Evolutionary conservation across 1,284 basidiomycete species (phyloP).

Genomic region (Rhodotorula glutinis): DNA sequence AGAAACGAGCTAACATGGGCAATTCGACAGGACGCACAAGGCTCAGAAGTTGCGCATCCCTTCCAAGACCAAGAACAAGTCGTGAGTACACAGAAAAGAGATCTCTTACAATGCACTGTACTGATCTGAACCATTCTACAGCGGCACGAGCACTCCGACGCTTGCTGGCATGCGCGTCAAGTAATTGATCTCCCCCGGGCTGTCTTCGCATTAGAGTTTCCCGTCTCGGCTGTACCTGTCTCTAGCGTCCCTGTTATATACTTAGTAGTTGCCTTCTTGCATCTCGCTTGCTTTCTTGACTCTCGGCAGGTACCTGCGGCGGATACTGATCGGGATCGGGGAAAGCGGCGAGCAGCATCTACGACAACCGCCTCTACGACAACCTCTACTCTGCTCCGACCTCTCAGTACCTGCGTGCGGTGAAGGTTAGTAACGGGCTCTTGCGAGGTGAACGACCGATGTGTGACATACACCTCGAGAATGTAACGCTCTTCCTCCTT

Average conservation of each 20-base stretch:
- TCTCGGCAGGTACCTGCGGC: no score
- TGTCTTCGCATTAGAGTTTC: background rate
- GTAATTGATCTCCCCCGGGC: background rate
- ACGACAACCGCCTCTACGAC: background rate
- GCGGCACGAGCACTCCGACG: background rate
- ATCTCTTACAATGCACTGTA: background rate
- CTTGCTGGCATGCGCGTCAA: slow-evolving; percentile 1
- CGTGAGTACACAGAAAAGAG: background rate
- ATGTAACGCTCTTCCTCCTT: slow-evolving; percentile 77
- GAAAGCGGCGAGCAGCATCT: background rate
- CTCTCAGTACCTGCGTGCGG: background rate
- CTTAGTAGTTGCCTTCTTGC: background rate
- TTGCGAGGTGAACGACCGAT: no score
- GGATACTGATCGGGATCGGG: no score
- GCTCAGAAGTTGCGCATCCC: slow-evolving; percentile 2
- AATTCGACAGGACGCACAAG: background rate
- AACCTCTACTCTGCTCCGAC: background rate
- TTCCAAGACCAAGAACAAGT: slow-evolving; percentile 8
- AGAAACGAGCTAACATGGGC: background rate
- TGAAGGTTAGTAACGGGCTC: background rate
- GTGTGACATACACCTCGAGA: slow-evolving; percentile 19
- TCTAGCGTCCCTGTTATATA: background rate
- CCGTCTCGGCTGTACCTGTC: background rate
- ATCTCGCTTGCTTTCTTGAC: background rate
- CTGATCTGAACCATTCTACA: background rate